Base-by-base conservation (phyloP, 2,329 filamentous ascomycete species). In the Cordyceps tenuipes region DNA sequence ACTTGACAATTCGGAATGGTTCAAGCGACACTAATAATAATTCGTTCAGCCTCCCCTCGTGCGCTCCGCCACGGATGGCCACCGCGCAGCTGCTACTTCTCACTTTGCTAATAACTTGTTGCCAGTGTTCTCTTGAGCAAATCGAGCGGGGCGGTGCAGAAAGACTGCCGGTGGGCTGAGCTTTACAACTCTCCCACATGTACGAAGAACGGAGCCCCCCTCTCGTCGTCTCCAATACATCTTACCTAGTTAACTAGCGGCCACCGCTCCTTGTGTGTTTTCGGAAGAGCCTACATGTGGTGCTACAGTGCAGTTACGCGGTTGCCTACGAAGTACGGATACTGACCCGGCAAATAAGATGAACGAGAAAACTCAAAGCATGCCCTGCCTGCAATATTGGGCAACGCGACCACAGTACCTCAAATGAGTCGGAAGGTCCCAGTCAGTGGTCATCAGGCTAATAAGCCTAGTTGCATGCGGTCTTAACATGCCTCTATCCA, bases 351-450 rank as follows among this genome's bases (percentile, higher is more conserved):
- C 44, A 57, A 29, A 57, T 31, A 19, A 15, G 44, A 17, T 41
- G n/a, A 47, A 55, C 44, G 54, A 57, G 19, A 41, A 41, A 19
- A 49, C 48, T 34, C 55, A 48, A 57, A 29, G 21, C 19, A 47
- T 58, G 46, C 56, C 56, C 47, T 58, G 46, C 56, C 47, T 58
- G 46, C 47, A 44, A 50, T 51, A 58, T 49, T 57, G 34, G 31
- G 39, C 26, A 19, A 29, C 17, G 15, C 17, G 46, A 47, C 26
- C 13, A 26, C 23, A 13, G 43, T 43, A 23, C 39, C 55, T 49
- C 46, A 57, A 57, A 49, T 44, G 26, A 44, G n/a, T 46, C 8
- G 39, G 12, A 48, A 41, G 15, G 39, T 43, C 13, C 12, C 43
- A 23, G 46, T 50, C 39, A 57, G 46, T 46, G 43, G 44, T 19